Percentiles rank a stretch among this genome's conserved stretches.
Conservation (phyloP, 225 moss, liverwort and hornwort genomes). For the Takakia lepidozioides region DNA sequence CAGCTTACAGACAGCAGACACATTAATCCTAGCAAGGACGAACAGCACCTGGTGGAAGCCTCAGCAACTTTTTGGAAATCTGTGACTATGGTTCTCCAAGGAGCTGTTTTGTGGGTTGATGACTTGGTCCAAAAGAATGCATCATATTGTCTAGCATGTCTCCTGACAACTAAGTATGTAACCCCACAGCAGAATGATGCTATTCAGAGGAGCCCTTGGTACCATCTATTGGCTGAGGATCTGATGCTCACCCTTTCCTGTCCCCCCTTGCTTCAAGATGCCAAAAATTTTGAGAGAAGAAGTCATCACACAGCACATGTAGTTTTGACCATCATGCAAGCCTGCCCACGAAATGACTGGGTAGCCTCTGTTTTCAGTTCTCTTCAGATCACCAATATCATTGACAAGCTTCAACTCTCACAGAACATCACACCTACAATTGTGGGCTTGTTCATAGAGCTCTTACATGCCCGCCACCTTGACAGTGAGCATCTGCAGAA, state of each 20-base stretch:
- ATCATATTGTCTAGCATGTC: slow-evolving; percentile 39
- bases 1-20: slow-evolving; percentile 11
- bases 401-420: slow-evolving; percentile 29
- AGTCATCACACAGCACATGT: slow-evolving; percentile 23
- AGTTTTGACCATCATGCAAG: slow-evolving; percentile 39
- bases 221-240: slow-evolving; percentile 47
- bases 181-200: slow-evolving; percentile 35
- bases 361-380: slow-evolving; percentile 42
- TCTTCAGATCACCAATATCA: slow-evolving; percentile 25
- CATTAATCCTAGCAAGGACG: slow-evolving; percentile 6
- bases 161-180: slow-evolving; percentile 35
- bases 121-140: slow-evolving; percentile 41
- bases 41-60: slow-evolving; percentile 18
- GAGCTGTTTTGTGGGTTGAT: slow-evolving; percentile 28
- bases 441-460: slow-evolving; percentile 51
- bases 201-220: slow-evolving; percentile 57
- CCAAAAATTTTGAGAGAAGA: slow-evolving; percentile 7
- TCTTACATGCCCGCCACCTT: slow-evolving; percentile 41
- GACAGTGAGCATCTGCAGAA: slow-evolving; percentile 32
- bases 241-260: slow-evolving; percentile 28
- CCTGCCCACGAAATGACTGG: slow-evolving; percentile 38
- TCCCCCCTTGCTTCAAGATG: slow-evolving; percentile 1
- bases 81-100: slow-evolving; percentile 60
- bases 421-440: slow-evolving; percentile 25
- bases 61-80: slow-evolving; percentile 25